phyloP scores from a whole-genome alignment of 2,329 filamentous ascomycete species.

The Celoporthe dispersa region DNA sequence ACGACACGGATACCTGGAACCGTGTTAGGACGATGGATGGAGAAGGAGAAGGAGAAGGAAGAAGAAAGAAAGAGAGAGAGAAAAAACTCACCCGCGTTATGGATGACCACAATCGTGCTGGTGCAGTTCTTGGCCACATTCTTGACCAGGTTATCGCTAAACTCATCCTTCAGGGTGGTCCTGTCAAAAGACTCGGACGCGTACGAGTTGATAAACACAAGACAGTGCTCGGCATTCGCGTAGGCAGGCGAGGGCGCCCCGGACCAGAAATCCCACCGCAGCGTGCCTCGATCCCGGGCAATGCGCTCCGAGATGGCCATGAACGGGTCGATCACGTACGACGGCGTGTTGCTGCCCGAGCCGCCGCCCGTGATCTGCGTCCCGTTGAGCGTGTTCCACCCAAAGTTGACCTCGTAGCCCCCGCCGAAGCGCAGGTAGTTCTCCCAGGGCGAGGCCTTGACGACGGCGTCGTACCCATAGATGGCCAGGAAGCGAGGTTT shows the following conservation, averaged over 20 bases:
- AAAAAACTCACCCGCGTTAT: constrained; percentile 58
- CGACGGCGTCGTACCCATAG: constrained; percentile 63
- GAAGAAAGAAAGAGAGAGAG: neutral
- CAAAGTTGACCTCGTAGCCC: constrained; percentile 54
- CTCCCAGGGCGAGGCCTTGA: constrained; percentile 37
- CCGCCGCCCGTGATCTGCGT: constrained; percentile 50
- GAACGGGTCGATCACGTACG: constrained; percentile 76
- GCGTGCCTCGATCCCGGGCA: constrained; percentile 60
- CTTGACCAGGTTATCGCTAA: constrained; percentile 60
- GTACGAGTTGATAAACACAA: constrained; percentile 70
- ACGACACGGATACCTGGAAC: constrained; percentile 51
- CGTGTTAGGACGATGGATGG: neutral
- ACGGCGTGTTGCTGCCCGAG: constrained; percentile 72
- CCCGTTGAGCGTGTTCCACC: constrained; percentile 47
- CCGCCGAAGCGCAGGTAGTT: constrained; percentile 44
- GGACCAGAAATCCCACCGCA: constrained; percentile 29
- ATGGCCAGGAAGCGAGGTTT: constrained; percentile 60
- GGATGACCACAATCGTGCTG: constrained; percentile 67
- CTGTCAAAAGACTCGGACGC: constrained; percentile 74
- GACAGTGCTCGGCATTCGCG: constrained; percentile 48
- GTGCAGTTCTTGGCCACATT: constrained; percentile 62
- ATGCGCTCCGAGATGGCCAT: constrained; percentile 58
- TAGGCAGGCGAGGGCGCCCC: constrained; percentile 26
- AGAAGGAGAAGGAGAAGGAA: rapidly evolving
- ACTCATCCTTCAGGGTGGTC: constrained; percentile 66